Percentiles rank a stretch among this genome's conserved stretches.
phyloP scores from a whole-genome alignment of 2,329 filamentous ascomycete genomes.

The Xylaria sp. region DNA sequence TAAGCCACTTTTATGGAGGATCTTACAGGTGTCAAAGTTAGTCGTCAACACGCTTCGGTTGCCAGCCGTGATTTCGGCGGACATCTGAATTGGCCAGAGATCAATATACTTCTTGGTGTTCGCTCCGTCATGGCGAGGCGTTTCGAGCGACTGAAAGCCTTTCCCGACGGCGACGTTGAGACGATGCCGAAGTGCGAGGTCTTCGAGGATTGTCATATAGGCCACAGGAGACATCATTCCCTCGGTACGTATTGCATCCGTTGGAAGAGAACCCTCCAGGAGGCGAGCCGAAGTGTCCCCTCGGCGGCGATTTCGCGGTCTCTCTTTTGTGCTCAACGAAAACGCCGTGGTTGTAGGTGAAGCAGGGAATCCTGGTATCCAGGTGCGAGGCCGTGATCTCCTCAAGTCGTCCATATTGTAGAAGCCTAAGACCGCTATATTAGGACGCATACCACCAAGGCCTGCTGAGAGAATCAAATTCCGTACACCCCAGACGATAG shows the following conservation, averaged over 20 bases:
- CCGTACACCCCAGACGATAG: slow-evolving; percentile 80
- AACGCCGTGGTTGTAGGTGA: slow-evolving; percentile 40
- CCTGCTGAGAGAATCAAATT: slow-evolving; percentile 83
- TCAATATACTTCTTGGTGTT: slow-evolving; percentile 80
- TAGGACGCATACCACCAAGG: slow-evolving; percentile 84
- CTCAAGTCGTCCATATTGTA: slow-evolving; percentile 80
- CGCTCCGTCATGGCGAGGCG: slow-evolving; percentile 61
- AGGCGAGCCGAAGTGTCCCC: slow-evolving; percentile 59
- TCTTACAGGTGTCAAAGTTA: slow-evolving; percentile 86
- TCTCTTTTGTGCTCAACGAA: slow-evolving; percentile 37
- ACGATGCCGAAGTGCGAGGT: slow-evolving; percentile 74
- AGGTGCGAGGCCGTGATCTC: slow-evolving; percentile 56
- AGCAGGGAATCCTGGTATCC: slow-evolving; percentile 55
- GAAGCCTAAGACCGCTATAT: slow-evolving; percentile 80
- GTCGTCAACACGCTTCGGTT: slow-evolving; percentile 74
- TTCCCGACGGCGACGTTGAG: slow-evolving; percentile 85
- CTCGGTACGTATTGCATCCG: slow-evolving; percentile 70
- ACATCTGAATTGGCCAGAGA: slow-evolving; percentile 93
- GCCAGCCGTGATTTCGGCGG: slow-evolving; percentile 74
- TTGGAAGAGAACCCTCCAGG: slow-evolving; percentile 64
- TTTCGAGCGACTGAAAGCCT: slow-evolving; percentile 76
- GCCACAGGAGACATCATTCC: slow-evolving; percentile 69
- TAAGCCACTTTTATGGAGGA: not conserved
- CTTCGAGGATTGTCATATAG: slow-evolving; percentile 83
- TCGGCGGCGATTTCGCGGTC: slow-evolving; percentile 43